Conservation (phyloP, 2,329 filamentous ascomycete genomes). For the Colletotrichum costaricense region DNA sequence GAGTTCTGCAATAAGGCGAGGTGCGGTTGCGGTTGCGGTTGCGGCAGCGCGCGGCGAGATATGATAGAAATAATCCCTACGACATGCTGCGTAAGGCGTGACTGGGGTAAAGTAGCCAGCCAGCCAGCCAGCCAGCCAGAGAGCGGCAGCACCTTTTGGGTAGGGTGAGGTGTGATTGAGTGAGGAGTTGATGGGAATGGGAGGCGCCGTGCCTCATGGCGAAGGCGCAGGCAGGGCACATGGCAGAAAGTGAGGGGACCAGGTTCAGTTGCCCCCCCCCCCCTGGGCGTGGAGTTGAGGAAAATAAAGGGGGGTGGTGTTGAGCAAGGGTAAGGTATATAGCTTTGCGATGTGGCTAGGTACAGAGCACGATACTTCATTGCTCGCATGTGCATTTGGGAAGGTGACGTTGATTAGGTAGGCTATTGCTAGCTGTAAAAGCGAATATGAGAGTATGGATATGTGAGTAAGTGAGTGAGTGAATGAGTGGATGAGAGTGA, state of each 20-base stretch:
- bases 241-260: conserved; percentile 20
- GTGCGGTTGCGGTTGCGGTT: too few species aligned
- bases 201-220: conserved; percentile 12
- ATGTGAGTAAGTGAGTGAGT: neutral
- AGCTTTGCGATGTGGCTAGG: neutral
- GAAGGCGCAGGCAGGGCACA: conserved; percentile 13
- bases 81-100: conserved; percentile 13
- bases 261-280: neutral
- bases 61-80: neutral
- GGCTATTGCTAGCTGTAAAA: neutral
- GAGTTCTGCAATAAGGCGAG: neutral
- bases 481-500: neutral
- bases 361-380: neutral
- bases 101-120: neutral
- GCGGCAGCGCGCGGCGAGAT: neutral
- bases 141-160: neutral
- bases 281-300: conserved; percentile 5
- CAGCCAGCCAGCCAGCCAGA: too few species aligned
- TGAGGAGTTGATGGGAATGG: conserved; percentile 11
- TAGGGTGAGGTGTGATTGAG: conserved; percentile 20
- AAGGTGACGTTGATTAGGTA: neutral
- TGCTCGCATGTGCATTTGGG: neutral
- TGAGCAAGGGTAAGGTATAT: neutral
- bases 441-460: neutral
- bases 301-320: neutral